phyloP scores from a whole-genome alignment of 2,329 filamentous ascomycete genomes.

The Monosporascus cannonballus region DNA sequence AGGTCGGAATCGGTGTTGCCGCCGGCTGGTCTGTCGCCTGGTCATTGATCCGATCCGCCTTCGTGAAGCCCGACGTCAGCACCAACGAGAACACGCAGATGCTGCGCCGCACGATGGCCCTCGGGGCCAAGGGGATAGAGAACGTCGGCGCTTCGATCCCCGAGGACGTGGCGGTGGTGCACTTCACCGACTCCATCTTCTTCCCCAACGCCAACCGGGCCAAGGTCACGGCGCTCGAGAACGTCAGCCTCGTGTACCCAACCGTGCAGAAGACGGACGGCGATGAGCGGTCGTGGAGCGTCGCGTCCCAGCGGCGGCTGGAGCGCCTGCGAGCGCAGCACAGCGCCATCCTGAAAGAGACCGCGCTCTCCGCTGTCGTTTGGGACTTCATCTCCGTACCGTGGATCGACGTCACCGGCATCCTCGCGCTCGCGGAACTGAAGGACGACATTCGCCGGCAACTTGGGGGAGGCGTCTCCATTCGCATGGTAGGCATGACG shows the following conservation, averaged over 20 bases:
- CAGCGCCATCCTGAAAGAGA: conserved; percentile 15
- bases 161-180: conserved; percentile 48
- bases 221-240: conserved; percentile 22
- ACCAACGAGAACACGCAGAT: conserved; percentile 4
- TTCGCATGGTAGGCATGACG: conserved; percentile 21
- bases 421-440: conserved; percentile 24
- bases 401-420: conserved; percentile 24
- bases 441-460: conserved; percentile 24
- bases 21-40: conserved; percentile 61
- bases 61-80: conserved; percentile 26
- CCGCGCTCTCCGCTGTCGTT: conserved; percentile 22
- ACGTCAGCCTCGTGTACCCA: conserved; percentile 25
- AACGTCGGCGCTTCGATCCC: conserved; percentile 25
- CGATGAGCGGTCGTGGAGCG: conserved; percentile 24
- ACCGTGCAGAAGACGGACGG: conserved; percentile 16
- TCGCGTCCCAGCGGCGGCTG: conserved; percentile 21
- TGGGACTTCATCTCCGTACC: conserved; percentile 23
- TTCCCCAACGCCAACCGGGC: conserved; percentile 53
- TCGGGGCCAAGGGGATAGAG: conserved; percentile 19
- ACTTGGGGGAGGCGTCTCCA: conserved; percentile 19
- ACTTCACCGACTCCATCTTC: conserved; percentile 51
- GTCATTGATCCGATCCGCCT: conserved; percentile 52
- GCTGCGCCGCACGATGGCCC: conserved; percentile 13
- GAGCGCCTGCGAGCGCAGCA: conserved; percentile 19
- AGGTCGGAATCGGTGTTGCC: conserved; percentile 52